phyloP scores from a whole-genome alignment of 225 moss, liverwort and hornwort genomes.

The Physcomitrium patens region DNA sequence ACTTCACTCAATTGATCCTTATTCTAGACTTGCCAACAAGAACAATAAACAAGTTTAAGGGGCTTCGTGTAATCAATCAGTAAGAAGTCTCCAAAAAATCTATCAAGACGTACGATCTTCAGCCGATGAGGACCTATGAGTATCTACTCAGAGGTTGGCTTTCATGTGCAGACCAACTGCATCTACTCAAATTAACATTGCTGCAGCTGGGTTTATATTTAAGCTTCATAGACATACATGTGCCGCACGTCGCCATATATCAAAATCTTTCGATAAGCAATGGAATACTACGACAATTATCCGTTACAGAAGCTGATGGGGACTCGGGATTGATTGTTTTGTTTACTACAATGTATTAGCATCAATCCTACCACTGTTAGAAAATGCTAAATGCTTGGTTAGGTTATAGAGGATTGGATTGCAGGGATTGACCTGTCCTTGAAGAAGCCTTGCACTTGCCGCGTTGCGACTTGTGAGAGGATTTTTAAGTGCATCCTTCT shows the following conservation, averaged over 20 bases:
- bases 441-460: constrained; percentile 69
- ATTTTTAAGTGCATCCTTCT: constrained; percentile 79
- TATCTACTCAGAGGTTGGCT: neutral
- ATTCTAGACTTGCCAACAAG: neutral
- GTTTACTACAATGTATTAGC: constrained; percentile 3
- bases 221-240: neutral
- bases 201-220: no score
- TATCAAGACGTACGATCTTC: neutral
- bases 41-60: constrained; percentile 6
- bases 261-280: neutral
- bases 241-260: neutral
- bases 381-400: neutral
- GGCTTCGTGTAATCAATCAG: neutral
- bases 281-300: neutral
- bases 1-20: no score
- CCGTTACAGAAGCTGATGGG: neutral
- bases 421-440: constrained; percentile 53
- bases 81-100: constrained; percentile 12
- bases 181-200: no score
- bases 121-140: neutral
- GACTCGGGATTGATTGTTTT: constrained; percentile 3
- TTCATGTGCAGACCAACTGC: no score
- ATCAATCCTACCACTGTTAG: neutral
- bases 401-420: neutral
- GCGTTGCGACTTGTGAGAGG: constrained; percentile 69